Conservation (phyloP, 257 asterid species). For the Gentiana macrophylla region DNA sequence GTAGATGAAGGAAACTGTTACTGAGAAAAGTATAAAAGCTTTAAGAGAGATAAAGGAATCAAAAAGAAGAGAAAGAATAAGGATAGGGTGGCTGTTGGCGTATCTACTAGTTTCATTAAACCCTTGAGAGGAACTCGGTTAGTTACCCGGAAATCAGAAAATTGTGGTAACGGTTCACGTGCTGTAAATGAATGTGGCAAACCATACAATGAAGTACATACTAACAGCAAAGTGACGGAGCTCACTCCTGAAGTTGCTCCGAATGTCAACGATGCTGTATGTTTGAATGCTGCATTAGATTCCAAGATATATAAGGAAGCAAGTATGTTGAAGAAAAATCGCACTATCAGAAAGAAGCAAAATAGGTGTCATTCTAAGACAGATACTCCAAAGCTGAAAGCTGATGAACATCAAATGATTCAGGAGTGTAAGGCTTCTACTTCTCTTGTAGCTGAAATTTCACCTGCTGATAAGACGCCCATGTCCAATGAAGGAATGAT, state of each 20-base stretch:
- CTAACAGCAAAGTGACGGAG: slow-evolving; percentile 19
- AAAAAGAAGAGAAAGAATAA: slow-evolving; percentile 29
- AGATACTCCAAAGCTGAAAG: slow-evolving; percentile 16
- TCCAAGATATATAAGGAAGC: slow-evolving; percentile 14
- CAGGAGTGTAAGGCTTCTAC: slow-evolving; percentile 16
- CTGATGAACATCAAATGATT: slow-evolving; percentile 17
- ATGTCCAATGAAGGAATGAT: slow-evolving; percentile 11
- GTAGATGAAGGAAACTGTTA: slow-evolving; percentile 8
- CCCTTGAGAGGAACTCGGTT: slow-evolving; percentile 13
- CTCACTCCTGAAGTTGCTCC: slow-evolving; percentile 7
- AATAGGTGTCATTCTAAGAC: slow-evolving; percentile 9
- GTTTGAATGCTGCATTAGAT: slow-evolving; percentile 25
- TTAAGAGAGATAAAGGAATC: slow-evolving; percentile 17
- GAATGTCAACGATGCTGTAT: slow-evolving; percentile 7
- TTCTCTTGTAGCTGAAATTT: slow-evolving; percentile 18
- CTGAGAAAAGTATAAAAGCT: slow-evolving; percentile 10
- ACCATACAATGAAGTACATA: slow-evolving; percentile 12
- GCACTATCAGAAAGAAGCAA: slow-evolving; percentile 13
- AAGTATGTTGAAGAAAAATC: slow-evolving; percentile 15
- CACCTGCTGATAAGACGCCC: slow-evolving; percentile 21
- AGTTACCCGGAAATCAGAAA: slow-evolving; percentile 17
- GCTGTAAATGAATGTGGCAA: slow-evolving; percentile 17
- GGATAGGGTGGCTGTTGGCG: slow-evolving; percentile 22
- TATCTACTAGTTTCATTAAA: slow-evolving; percentile 16
- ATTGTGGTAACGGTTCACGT: slow-evolving; percentile 5